phyloP scores from a whole-genome alignment of 225 moss, liverwort and hornwort genomes.

The Sphagnum tenellum region DNA sequence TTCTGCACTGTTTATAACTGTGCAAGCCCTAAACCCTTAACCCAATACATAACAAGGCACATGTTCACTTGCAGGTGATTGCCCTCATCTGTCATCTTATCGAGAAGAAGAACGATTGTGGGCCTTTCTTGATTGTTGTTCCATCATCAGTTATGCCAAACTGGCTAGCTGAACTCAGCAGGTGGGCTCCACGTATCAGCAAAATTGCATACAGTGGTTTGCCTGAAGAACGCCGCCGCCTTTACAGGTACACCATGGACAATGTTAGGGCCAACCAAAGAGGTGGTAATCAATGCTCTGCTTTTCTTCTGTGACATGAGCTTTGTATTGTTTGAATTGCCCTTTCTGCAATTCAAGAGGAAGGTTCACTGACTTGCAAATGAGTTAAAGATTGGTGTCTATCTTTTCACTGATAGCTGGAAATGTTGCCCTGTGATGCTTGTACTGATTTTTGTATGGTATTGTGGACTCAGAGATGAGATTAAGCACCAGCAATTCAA shows the following conservation, averaged over 20 bases:
- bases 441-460: conserved; percentile 11
- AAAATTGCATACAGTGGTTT: conserved; percentile 84
- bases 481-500: conserved; percentile 94
- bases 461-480: conserved; percentile 55
- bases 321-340: no score
- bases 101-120: conserved; percentile 91
- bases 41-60: no score
- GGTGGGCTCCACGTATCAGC: conserved; percentile 87
- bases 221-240: conserved; percentile 93
- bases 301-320: no score
- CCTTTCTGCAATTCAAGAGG: no score
- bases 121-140: conserved; percentile 96
- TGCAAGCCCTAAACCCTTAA: no score
- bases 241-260: conserved; percentile 55
- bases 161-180: conserved; percentile 88
- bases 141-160: conserved; percentile 96
- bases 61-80: conserved; percentile 48
- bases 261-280: no score
- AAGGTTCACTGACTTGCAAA: no score
- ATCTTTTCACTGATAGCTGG: no score
- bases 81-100: conserved; percentile 94
- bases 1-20: no score
- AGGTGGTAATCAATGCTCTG: no score
- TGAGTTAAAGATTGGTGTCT: no score
- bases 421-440: background rate